phyloP scores from a whole-genome alignment of 2,329 filamentous ascomycete genomes.

The Dryadomyces sulphureus region DNA sequence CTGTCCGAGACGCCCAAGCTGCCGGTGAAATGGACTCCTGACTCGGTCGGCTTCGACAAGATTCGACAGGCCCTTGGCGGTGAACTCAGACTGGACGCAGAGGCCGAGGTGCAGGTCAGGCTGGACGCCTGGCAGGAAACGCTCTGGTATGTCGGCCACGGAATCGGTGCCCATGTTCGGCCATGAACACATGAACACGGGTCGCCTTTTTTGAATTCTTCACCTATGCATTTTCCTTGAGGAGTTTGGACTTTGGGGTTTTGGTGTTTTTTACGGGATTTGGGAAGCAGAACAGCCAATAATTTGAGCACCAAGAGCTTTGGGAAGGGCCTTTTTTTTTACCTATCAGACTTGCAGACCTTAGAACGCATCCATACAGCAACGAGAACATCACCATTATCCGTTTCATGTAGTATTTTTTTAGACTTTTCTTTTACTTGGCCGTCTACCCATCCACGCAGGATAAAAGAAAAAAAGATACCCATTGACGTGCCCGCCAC shows the following conservation, averaged over 20 bases:
- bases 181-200: conserved; percentile 17
- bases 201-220: neutral
- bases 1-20: conserved; percentile 57
- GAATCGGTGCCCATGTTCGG: conserved; percentile 52
- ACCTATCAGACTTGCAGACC: neutral
- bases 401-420: conserved; percentile 1
- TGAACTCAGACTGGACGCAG: conserved; percentile 60
- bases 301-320: neutral
- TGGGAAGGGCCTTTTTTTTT: neutral
- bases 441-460: conserved; percentile 3
- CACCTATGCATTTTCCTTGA: neutral
- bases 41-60: conserved; percentile 69
- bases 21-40: conserved; percentile 68
- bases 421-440: conserved; percentile 1
- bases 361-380: no score
- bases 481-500: conserved; percentile 6
- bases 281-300: neutral
- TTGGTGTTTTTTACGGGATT: neutral
- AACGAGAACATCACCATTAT: neutral
- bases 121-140: conserved; percentile 62
- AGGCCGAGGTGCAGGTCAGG: conserved; percentile 58
- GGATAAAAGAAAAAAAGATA: conserved; percentile 6
- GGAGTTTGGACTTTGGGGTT: neutral
- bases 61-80: conserved; percentile 70
- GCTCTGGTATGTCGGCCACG: conserved; percentile 54